Conservation (phyloP, 2,329 filamentous ascomycete species). For the Tolypocladium inflatum region DNA sequence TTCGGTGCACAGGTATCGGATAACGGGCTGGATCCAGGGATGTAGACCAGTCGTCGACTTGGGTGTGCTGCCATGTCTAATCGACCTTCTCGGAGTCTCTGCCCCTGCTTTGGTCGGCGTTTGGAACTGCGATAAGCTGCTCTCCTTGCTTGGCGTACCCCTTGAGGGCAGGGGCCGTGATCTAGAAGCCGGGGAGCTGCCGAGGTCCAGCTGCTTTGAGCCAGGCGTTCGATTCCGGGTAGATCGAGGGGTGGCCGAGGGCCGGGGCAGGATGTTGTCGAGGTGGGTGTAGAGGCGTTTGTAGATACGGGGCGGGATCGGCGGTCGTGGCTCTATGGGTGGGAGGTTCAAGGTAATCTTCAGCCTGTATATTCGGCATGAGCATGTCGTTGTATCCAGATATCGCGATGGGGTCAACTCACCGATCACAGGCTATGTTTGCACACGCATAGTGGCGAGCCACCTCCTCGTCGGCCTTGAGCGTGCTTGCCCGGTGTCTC, state of each 20-base stretch:
- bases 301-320: slow-evolving; percentile 72
- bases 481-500: slow-evolving; percentile 61
- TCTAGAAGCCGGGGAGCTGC: slow-evolving; percentile 14
- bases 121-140: slow-evolving; percentile 32
- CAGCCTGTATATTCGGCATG: slow-evolving; percentile 39
- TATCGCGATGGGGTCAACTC: slow-evolving; percentile 5
- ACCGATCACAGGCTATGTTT: slow-evolving; percentile 84
- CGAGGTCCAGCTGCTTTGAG: slow-evolving; percentile 17
- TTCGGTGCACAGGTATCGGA: slow-evolving; percentile 53
- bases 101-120: slow-evolving; percentile 18
- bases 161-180: slow-evolving; percentile 27
- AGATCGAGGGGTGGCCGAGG: slow-evolving; percentile 21
- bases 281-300: slow-evolving; percentile 76
- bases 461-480: slow-evolving; percentile 82
- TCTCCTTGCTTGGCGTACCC: slow-evolving; percentile 36
- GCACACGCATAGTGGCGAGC: slow-evolving; percentile 78
- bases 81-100: slow-evolving; percentile 33
- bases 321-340: slow-evolving; percentile 63
- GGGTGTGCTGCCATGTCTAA: slow-evolving; percentile 16
- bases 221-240: slow-evolving; percentile 22
- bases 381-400: background rate
- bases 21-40: slow-evolving; percentile 59
- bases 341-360: slow-evolving; percentile 71
- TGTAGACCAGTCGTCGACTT: slow-evolving; percentile 33
- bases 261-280: slow-evolving; percentile 55